Base-by-base conservation (phyloP, 2,329 filamentous ascomycete genomes). In the Ophiostoma novo-ulmi region DNA sequence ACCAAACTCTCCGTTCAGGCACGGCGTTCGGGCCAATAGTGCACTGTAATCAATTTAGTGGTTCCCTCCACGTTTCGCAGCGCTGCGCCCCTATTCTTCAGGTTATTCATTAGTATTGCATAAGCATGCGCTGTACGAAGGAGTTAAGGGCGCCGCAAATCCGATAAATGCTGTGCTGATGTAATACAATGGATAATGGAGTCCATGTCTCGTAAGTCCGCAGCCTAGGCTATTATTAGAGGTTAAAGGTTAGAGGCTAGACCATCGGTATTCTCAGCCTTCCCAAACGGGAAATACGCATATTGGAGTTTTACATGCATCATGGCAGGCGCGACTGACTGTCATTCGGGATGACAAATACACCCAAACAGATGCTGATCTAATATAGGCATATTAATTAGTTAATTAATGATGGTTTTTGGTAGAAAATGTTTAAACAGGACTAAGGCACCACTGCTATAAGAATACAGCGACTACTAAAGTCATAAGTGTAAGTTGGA, bases 81-180 rank as follows among this genome's bases (percentile, higher is more conserved):
- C 52, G 52, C 52, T 58, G 52, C 52, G 52, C 52, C 52, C 44
- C 44, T 48, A 48, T 48, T 48, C 31, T 31, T 31, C 3, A 31
- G 31, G 31, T 31, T 31, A 31, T 58, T 58, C 52, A 5, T 14
- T 3, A 26, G 52, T 17, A 13, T n/a, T 58, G 52, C 52, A 26
- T 11, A 17, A 44, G 52, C 44, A 7, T 48, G 14, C 20, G 44
- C 44, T 17, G 14, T 1, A 48, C 14, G 44, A 17, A 58, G 52
- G 52, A 58, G 52, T 58, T 58, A 58, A 58, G 52, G 52, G n/a
- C 52, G 22, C 48, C 48, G 48, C 52, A 58, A 58, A 26, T 58
- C 52, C 52, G 52, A 58, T 58, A 58, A 26, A 26, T 58, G 52
- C n/a, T 26, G n/a, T 58, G 52, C 22, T 58, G 52, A 58, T 2